These are phyloP conservation scores for Colletotrichum eleusines DNA, from an alignment of 2,329 filamentous ascomycete species.

Conservation along the genomic window DNA sequence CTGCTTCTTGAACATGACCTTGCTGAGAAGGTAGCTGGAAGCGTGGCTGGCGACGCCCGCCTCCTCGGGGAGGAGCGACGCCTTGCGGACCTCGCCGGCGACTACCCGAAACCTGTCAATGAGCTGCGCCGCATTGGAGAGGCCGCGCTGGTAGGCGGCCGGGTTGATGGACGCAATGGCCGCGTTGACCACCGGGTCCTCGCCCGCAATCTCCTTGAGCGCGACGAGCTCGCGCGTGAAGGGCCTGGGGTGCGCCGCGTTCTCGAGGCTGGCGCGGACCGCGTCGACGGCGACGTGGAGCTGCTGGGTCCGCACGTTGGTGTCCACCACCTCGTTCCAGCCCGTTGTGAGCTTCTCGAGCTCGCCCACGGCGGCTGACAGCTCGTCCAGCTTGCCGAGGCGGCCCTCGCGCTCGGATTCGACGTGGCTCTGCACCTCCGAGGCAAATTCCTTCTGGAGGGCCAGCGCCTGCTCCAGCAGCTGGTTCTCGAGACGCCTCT, in stretches of 20 bases:
- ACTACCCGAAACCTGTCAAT: slow-evolving; percentile 97
- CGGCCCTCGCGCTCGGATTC: slow-evolving; percentile 90
- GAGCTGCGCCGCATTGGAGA: slow-evolving; percentile 85
- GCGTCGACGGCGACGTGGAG: slow-evolving; percentile 96
- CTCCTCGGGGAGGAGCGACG: slow-evolving; percentile 89
- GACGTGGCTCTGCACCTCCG: slow-evolving; percentile 82
- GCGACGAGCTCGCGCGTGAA: slow-evolving; percentile 95
- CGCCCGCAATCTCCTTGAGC: slow-evolving; percentile 88
- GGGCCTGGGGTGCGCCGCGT: slow-evolving; percentile 79
- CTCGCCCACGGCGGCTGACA: slow-evolving; percentile 81
- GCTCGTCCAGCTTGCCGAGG: slow-evolving; percentile 85
- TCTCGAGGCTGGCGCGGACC: slow-evolving; percentile 85
- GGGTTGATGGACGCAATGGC: slow-evolving; percentile 98
- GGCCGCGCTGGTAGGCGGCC: slow-evolving; percentile 89
- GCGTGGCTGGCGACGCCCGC: slow-evolving; percentile 95
- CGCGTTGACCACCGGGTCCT: slow-evolving; percentile 88
- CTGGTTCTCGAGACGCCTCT: slow-evolving; percentile 85
- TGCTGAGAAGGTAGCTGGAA: slow-evolving; percentile 89
- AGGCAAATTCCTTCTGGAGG: slow-evolving; percentile 86
- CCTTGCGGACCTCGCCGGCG: slow-evolving; percentile 92
- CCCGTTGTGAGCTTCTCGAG: slow-evolving; percentile 88
- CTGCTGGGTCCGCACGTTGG: slow-evolving; percentile 93
- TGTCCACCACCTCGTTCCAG: slow-evolving; percentile 92
- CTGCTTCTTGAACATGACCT: slow-evolving; percentile 96
- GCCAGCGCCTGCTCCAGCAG: slow-evolving; percentile 91